These are phyloP conservation scores for Lomentospora prolificans DNA, from an alignment of 2,329 filamentous ascomycete species.

Conservation along the genomic window DNA sequence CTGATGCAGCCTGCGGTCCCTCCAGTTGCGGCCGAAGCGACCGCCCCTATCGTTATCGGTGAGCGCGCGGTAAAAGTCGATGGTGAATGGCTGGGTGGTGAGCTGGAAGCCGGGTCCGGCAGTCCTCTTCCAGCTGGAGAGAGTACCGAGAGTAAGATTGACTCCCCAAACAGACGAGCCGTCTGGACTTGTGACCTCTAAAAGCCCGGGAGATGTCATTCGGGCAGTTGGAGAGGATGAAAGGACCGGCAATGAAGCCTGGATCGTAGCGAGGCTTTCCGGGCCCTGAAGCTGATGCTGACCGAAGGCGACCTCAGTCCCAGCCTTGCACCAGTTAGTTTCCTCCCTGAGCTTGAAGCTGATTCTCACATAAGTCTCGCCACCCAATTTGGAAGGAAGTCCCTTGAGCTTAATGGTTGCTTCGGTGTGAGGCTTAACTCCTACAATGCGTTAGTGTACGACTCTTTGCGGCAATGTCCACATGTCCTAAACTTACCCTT, in stretches of 20 bases:
- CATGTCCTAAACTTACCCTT: constrained; percentile 25
- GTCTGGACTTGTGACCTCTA: constrained; percentile 25
- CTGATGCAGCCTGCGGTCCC: constrained; percentile 33
- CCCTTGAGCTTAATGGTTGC: constrained; percentile 22
- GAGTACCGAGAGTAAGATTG: constrained; percentile 29
- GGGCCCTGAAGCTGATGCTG: constrained; percentile 31
- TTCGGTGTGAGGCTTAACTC: constrained; percentile 32
- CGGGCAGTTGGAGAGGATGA: constrained; percentile 22
- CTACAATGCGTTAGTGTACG: constrained; percentile 13
- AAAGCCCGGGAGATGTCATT: constrained; percentile 13
- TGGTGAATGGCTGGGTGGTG: constrained; percentile 31
- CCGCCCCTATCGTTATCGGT: constrained; percentile 56
- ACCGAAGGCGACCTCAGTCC: constrained; percentile 42
- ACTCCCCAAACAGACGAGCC: constrained; percentile 32
- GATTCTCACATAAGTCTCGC: constrained; percentile 38
- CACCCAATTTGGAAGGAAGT: constrained; percentile 14
- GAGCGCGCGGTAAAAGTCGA: constrained; percentile 53
- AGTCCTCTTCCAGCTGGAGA: constrained; percentile 28
- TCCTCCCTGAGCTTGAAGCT: constrained; percentile 31
- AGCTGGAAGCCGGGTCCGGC: constrained; percentile 21
- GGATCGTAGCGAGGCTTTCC: constrained; percentile 16
- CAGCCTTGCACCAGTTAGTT: constrained; percentile 40
- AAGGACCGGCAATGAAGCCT: constrained; percentile 8
- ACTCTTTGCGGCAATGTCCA: not conserved
- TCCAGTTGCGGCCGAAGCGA: constrained; percentile 49